Percentiles rank a stretch among this genome's conserved stretches.
Evolutionary conservation across 2,329 filamentous ascomycete species (phyloP).

Genomic region (Nothopassalora personata): DNA sequence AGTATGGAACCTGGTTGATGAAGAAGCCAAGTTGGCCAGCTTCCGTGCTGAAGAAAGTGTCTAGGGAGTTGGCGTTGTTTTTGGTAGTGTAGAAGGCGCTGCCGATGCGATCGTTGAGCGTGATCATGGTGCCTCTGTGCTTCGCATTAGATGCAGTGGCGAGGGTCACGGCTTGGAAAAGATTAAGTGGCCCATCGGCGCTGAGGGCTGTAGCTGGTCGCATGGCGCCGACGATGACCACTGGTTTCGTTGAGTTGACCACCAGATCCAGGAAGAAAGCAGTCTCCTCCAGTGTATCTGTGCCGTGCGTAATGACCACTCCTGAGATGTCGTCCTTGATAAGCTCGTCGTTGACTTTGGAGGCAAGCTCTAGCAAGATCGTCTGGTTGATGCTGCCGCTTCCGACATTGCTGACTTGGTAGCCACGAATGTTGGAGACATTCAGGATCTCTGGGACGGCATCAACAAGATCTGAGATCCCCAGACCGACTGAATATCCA

Average conservation of each 20-base stretch:
- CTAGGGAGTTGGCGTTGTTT: slow-evolving; percentile 57
- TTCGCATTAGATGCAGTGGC: slow-evolving; percentile 44
- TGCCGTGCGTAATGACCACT: slow-evolving; percentile 60
- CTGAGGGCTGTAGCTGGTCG: slow-evolving; percentile 57
- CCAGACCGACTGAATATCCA: slow-evolving; percentile 50
- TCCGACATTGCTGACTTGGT: slow-evolving; percentile 38
- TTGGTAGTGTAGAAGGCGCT: slow-evolving; percentile 57
- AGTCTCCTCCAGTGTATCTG: slow-evolving; percentile 60
- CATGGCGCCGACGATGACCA: slow-evolving; percentile 59
- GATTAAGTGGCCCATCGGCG: slow-evolving; percentile 59
- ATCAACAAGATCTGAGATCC: slow-evolving; percentile 48
- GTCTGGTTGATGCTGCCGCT: slow-evolving; percentile 42
- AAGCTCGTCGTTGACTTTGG: slow-evolving; percentile 47
- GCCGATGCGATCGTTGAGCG: slow-evolving; percentile 58
- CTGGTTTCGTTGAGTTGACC: slow-evolving; percentile 53
- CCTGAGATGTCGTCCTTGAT: slow-evolving; percentile 40
- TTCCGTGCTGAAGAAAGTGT: slow-evolving; percentile 57
- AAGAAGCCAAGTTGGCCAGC: slow-evolving; percentile 55
- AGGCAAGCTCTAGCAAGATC: slow-evolving; percentile 46
- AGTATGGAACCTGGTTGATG: slow-evolving; percentile 54
- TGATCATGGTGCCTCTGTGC: slow-evolving; percentile 54
- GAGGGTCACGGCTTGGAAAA: slow-evolving; percentile 55
- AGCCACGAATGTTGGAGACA: slow-evolving; percentile 51
- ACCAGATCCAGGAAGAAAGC: slow-evolving; percentile 59
- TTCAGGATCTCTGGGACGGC: slow-evolving; percentile 52